These are phyloP conservation scores for Porpolomopsis calyptriformis DNA, from an alignment of 768 basidiomycete species.

Conservation along the genomic window DNA sequence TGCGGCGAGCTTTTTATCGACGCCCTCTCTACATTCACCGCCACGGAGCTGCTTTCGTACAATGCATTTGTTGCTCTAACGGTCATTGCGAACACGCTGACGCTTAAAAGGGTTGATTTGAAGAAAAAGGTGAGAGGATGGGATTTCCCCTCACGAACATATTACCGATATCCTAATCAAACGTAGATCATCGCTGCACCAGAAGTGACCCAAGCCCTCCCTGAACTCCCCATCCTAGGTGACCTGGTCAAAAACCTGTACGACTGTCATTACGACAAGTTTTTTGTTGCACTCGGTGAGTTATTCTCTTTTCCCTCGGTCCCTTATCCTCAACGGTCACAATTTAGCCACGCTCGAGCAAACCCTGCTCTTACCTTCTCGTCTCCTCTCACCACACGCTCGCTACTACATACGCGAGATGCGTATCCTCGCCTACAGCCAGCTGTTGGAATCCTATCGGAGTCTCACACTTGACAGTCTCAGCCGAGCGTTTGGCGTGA, in stretches of 20 bases:
- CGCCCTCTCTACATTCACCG: slow-evolving; percentile 89
- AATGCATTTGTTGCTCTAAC: slow-evolving; percentile 84
- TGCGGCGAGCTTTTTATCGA: slow-evolving; percentile 83
- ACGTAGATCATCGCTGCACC: slow-evolving; percentile 70
- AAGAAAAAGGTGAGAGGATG: slow-evolving; percentile 68
- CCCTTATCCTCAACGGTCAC: slow-evolving; percentile 3
- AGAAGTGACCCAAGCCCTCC: slow-evolving; percentile 78
- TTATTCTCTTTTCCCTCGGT: slow-evolving; percentile 6
- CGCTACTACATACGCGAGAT: slow-evolving; percentile 91
- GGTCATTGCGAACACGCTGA: slow-evolving; percentile 68
- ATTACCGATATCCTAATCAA: slow-evolving; percentile 5
- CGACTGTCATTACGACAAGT: slow-evolving; percentile 89
- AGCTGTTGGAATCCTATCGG: slow-evolving; percentile 85
- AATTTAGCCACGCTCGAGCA: slow-evolving; percentile 75
- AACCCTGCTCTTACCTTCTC: slow-evolving; percentile 76
- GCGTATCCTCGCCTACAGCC: slow-evolving; percentile 87
- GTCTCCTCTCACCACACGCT: slow-evolving; percentile 75
- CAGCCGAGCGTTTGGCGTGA: slow-evolving; percentile 80
- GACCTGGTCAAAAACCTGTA: slow-evolving; percentile 82
- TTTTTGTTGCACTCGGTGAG: slow-evolving; percentile 84
- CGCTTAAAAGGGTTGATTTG: slow-evolving; percentile 70
- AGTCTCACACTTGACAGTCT: slow-evolving; percentile 84
- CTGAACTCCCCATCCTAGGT: slow-evolving; percentile 72
- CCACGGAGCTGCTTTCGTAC: slow-evolving; percentile 78
- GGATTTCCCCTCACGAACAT: neutral